Evolutionary conservation across 345 rosid species (phyloP).

Genomic region (Moricandia arvensis): DNA sequence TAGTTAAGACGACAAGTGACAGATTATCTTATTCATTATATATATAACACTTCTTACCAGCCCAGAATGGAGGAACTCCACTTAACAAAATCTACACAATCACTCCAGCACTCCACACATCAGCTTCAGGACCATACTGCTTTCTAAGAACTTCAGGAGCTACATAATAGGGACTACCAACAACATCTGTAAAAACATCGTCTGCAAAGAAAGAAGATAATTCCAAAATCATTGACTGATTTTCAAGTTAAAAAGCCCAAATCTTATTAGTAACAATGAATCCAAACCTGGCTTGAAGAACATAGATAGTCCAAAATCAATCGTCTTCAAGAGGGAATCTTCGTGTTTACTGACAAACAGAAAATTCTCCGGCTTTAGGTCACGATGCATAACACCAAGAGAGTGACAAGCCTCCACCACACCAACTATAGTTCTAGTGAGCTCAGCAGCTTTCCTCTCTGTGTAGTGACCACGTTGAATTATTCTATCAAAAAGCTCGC

Average conservation of each 20-base stretch:
- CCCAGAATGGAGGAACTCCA: conserved; percentile 97
- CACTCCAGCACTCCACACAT: conserved; percentile 98
- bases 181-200: conserved; percentile 73
- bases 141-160: conserved; percentile 85
- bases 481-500: not conserved
- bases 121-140: conserved; percentile 80
- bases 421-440: not conserved
- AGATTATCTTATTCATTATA: not conserved
- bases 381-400: not conserved
- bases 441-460: not conserved
- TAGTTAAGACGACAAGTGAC: not conserved
- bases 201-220: conserved; percentile 39
- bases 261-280: not conserved
- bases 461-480: not conserved
- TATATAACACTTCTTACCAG: conserved; percentile 54
- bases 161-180: conserved; percentile 93
- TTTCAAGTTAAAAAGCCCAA: too few species aligned
- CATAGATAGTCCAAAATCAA: not conserved
- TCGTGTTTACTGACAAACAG: not conserved
- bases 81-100: conserved; percentile 81
- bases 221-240: too few species aligned
- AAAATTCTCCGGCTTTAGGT: not conserved
- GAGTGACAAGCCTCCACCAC: not conserved
- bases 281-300: not conserved
- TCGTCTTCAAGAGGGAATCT: not conserved